These are phyloP conservation scores for Andrographis paniculata DNA, from an alignment of 305 asterid species.

Conservation along the genomic window DNA sequence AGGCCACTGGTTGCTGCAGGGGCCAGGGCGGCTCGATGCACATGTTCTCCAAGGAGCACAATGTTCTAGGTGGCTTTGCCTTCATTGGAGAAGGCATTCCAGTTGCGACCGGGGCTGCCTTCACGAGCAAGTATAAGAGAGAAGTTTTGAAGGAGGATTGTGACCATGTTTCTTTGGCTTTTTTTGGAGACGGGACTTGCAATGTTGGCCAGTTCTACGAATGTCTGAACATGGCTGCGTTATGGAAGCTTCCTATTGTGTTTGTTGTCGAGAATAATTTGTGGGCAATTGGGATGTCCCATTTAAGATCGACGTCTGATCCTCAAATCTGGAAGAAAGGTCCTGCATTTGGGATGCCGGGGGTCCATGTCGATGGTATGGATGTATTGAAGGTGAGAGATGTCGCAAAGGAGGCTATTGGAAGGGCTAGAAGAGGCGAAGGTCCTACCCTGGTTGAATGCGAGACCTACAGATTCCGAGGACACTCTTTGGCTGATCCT, in stretches of 20 bases:
- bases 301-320: conserved; percentile 88
- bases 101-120: conserved; percentile 97
- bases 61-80: conserved; percentile 90
- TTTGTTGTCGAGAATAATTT: conserved; percentile 96
- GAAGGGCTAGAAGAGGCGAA: conserved; percentile 89
- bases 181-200: conserved; percentile 96
- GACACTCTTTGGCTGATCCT: conserved; percentile 99
- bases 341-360: conserved; percentile 97
- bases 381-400: conserved; percentile 97
- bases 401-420: conserved; percentile 92
- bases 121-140: conserved; percentile 73
- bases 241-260: conserved; percentile 89
- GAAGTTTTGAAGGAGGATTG: conserved; percentile 85
- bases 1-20: conserved; percentile 96
- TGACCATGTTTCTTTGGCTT: conserved; percentile 83
- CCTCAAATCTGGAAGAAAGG: conserved; percentile 98
- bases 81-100: conserved; percentile 99
- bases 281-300: conserved; percentile 99
- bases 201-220: conserved; percentile 96
- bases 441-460: conserved; percentile 97
- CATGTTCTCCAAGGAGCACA: conserved; percentile 98
- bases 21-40: conserved; percentile 99
- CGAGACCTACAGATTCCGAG: conserved; percentile 94
- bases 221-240: conserved; percentile 97
- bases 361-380: conserved; percentile 97